Evolutionary conservation across 495 filamentous ascomycete genomes (phyloP), one percentile per base, ranked within the genome.

Genomic region (Podospora appendiculata): DNA sequence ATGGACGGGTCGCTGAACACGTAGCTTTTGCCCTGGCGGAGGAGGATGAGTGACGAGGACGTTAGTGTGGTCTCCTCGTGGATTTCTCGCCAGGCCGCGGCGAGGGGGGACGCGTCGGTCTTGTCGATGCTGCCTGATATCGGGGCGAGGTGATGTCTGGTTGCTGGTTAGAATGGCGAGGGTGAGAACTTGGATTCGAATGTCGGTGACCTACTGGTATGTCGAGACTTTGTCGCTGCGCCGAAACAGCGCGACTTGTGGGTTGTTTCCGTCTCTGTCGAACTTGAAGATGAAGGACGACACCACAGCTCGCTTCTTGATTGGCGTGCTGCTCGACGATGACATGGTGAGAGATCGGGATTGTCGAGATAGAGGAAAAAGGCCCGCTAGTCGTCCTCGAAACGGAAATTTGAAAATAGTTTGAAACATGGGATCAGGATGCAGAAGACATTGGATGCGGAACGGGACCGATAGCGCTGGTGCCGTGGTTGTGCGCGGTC

Each of bases 41-140:
- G 73, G 14, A 81, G 68, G 1, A 63, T 59, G 16, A 85, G 50
- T 0, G 76, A 71, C 0, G 61, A 50, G 0, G 67, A 45, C 0
- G 70, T 74, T 7, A 88, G 63, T 0, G 63, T 69, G 0, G 84
- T 87, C 58, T 87, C 84, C 65, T 88, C 84, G 4, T 57, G 49
- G 12, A 88, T 65, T 58, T 86, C 83, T 17, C 84, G 77, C 71
- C 77, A 79, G 43, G 84, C 84, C 0, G 82, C 73, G 2, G 65
- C 59, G 16, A 81, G 53, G 0, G 82, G 76, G 8, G 61, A 68
- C 1, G 64, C 51, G 55, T 87, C 84, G 3, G 58, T 48, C 11
- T 60, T 11, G 4, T 81, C 75, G 53, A 88, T 79, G 43, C 65
- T 73, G 36, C 84, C 84, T 3, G 80, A 79, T n/a, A 84, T 81